These are phyloP conservation scores for Endoconidiophora laricicola DNA, from an alignment of 2,329 filamentous ascomycete species.

Conservation along the genomic window DNA sequence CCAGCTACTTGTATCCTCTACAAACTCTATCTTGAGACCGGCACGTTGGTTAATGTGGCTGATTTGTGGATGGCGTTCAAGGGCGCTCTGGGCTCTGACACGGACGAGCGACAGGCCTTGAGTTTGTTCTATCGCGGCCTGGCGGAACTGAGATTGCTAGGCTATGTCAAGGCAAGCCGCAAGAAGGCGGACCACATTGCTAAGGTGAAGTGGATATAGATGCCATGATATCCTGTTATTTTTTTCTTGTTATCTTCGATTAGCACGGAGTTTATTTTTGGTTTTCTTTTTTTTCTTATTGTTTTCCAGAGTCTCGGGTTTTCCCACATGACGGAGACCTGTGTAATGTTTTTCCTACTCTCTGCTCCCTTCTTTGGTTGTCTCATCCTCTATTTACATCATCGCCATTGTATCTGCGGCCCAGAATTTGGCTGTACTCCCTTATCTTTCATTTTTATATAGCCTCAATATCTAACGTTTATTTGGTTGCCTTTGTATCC, in stretches of 20 bases:
- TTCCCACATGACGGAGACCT: not conserved
- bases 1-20: slow-evolving; percentile 61
- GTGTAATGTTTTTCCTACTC: not conserved
- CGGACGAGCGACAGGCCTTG: slow-evolving; percentile 38
- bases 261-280: not conserved
- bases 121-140: slow-evolving; percentile 72
- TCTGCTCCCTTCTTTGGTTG: not conserved
- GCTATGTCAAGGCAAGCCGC: slow-evolving; percentile 74
- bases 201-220: slow-evolving; percentile 65
- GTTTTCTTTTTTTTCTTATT: not conserved
- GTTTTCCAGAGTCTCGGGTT: not conserved
- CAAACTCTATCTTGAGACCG: slow-evolving; percentile 63
- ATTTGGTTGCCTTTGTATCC: not conserved
- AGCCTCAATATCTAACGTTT: not conserved
- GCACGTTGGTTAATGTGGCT: slow-evolving; percentile 58
- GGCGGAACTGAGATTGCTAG: slow-evolving; percentile 70
- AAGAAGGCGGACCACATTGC: slow-evolving; percentile 87
- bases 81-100: slow-evolving; percentile 37
- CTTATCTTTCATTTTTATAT: not conserved
- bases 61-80: slow-evolving; percentile 68
- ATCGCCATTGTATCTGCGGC: not conserved
- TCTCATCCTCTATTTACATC: not conserved
- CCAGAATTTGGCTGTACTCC: not conserved
- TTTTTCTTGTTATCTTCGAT: not conserved
- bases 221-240: not conserved